A percentile compares a stretch with the other conserved stretches of the same genome.
These are phyloP conservation scores for Podospora pseudopauciseta DNA, from an alignment of 495 filamentous ascomycete species.

Conservation along the genomic window DNA sequence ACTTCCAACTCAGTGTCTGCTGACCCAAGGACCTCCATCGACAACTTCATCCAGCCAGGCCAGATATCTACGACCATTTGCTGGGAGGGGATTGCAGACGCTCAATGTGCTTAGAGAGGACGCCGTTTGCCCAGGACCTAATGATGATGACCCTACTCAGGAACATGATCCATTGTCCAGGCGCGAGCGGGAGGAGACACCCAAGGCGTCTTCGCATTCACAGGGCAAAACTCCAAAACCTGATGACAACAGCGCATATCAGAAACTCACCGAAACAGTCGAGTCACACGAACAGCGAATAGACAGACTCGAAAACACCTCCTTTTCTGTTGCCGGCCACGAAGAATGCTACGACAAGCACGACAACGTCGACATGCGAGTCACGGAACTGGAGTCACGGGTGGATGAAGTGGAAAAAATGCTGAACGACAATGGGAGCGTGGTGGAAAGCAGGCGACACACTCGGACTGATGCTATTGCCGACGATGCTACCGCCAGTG, in stretches of 20 bases:
- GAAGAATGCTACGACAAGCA: constrained; percentile 59
- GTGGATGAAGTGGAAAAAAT: constrained; percentile 58
- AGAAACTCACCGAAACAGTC: constrained; percentile 41
- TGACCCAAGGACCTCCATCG: constrained; percentile 41
- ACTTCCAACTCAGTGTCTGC: constrained; percentile 50
- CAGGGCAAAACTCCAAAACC: constrained; percentile 12
- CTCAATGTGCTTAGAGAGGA: constrained; percentile 39
- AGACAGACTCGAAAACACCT: constrained; percentile 57
- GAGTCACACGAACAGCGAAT: constrained; percentile 53
- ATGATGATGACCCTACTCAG: constrained; percentile 21
- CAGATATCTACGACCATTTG: constrained; percentile 47
- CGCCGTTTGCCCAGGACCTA: constrained; percentile 23
- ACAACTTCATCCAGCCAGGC: constrained; percentile 44
- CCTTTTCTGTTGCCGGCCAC: constrained; percentile 52
- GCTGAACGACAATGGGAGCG: constrained; percentile 44
- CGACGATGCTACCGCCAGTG: constrained; percentile 41
- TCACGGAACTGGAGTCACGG: constrained; percentile 60
- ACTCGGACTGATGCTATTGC: constrained; percentile 23
- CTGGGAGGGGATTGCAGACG: constrained; percentile 45
- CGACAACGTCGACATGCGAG: constrained; percentile 54
- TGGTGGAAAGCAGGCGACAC: constrained; percentile 34
- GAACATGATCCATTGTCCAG: constrained; percentile 7
- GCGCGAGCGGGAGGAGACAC: constrained; percentile 15
- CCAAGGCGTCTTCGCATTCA: constrained; percentile 10
- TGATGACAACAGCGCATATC: constrained; percentile 27